These are phyloP conservation scores for Penicillium canariense DNA, from an alignment of 495 filamentous ascomycete genomes.

Conservation along the genomic window DNA sequence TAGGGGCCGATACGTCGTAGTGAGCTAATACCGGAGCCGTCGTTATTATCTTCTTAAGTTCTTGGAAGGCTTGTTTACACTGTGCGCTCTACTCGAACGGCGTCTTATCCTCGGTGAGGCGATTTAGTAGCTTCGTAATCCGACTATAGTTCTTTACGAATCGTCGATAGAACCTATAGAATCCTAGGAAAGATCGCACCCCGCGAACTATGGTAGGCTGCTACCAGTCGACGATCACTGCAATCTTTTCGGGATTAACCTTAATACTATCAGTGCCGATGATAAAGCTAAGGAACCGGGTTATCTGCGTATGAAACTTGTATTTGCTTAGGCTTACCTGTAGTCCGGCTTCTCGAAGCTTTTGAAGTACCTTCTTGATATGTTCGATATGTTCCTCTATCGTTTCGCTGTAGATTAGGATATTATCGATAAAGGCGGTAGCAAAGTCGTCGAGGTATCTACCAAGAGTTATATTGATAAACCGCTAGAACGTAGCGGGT, in stretches of 20 bases:
- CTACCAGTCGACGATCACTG: too few species aligned
- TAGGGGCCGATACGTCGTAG: too few species aligned
- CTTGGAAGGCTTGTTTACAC: too few species aligned
- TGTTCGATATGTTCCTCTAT: neutral
- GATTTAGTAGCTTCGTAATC: too few species aligned
- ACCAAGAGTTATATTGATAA: neutral
- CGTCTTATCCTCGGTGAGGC: too few species aligned
- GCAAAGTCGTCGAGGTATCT: conserved; percentile 5
- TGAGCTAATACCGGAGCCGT: too few species aligned
- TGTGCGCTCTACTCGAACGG: too few species aligned
- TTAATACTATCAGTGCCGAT: conserved; percentile 15
- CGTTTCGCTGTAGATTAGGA: neutral
- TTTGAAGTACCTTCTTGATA: neutral
- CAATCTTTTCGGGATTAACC: conserved; percentile 20
- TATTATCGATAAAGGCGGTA: conserved; percentile 2
- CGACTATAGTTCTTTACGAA: too few species aligned
- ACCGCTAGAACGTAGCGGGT: conserved; percentile 3
- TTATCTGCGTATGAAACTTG: conserved; percentile 21
- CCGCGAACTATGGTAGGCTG: too few species aligned
- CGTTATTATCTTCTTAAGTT: too few species aligned
- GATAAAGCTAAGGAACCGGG: conserved; percentile 13
- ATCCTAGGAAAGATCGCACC: too few species aligned
- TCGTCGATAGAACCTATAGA: too few species aligned
- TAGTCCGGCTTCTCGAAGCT: neutral
- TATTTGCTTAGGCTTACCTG: conserved; percentile 24